Conservation (phyloP, 169 alveolate genomes). For the Plasmodium blacklocki region DNA sequence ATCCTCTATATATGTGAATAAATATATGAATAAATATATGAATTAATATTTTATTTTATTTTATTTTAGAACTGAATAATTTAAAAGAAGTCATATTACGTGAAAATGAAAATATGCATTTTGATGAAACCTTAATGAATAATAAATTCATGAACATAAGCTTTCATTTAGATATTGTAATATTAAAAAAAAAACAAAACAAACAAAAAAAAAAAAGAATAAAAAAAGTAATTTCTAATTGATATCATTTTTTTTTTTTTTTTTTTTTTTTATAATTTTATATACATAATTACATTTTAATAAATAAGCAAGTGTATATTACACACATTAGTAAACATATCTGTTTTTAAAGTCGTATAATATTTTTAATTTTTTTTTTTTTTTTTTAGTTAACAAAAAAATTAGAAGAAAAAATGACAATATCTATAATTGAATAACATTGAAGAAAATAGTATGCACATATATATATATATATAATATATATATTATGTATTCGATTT, state of each 20-base stretch:
- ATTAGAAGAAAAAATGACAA: constrained; percentile 60
- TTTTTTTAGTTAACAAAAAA: constrained; percentile 47
- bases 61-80: constrained; percentile 28
- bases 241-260: neutral
- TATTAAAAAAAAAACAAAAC: neutral
- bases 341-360: neutral
- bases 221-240: neutral
- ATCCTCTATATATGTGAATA: neutral
- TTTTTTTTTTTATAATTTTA: neutral
- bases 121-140: constrained; percentile 24
- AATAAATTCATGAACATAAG: constrained; percentile 36
- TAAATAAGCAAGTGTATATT: no score
- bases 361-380: neutral
- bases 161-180: constrained; percentile 50
- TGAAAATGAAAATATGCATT: constrained; percentile 34
- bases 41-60: neutral
- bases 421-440: constrained; percentile 31
- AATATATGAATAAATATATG: neutral
- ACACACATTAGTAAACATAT: no score
- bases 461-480: neutral
- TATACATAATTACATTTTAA: no score
- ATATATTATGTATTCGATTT: neutral
- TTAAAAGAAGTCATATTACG: constrained; percentile 18
- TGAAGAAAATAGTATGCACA: neutral
- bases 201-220: no score